Conservation (phyloP, 2,329 filamentous ascomycete species). For the Hymenoscyphus salicellus region DNA sequence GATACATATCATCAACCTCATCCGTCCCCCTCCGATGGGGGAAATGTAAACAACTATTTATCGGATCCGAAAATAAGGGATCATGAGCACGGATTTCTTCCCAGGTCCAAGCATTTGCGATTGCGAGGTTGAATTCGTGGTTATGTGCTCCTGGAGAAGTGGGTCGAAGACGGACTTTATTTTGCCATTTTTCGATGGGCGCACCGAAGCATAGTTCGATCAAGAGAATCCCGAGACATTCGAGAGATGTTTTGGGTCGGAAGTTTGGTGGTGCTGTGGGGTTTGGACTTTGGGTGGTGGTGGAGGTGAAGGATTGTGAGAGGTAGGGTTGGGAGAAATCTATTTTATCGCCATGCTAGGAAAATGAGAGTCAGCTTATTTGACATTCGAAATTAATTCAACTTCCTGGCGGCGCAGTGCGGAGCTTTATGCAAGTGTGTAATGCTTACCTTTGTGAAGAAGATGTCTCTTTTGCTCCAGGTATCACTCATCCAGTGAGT, state of each 20-base stretch:
- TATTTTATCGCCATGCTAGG: background rate
- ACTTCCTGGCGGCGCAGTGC: background rate
- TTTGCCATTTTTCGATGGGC: slow-evolving; percentile 5
- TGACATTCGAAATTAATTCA: background rate
- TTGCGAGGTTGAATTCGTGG: background rate
- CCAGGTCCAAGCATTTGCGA: background rate
- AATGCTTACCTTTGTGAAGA: background rate
- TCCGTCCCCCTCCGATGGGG: background rate
- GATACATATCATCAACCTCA: background rate
- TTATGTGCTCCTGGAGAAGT: background rate
- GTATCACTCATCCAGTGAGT: slow-evolving; percentile 5
- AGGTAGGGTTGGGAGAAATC: background rate
- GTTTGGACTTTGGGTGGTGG: background rate
- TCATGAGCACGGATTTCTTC: background rate
- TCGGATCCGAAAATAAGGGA: background rate
- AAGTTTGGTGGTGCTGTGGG: background rate
- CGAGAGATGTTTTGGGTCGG: background rate
- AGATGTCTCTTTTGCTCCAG: slow-evolving; percentile 3
- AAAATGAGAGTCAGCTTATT: background rate
- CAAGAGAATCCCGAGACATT: slow-evolving; percentile 13
- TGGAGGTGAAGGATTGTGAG: background rate
- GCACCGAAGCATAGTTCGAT: slow-evolving; percentile 15
- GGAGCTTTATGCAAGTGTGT: background rate
- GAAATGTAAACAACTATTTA: background rate
- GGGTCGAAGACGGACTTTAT: background rate